Evolutionary conservation across 805 yeast genomes (phyloP).

Genomic region (Starmerella stellata): DNA sequence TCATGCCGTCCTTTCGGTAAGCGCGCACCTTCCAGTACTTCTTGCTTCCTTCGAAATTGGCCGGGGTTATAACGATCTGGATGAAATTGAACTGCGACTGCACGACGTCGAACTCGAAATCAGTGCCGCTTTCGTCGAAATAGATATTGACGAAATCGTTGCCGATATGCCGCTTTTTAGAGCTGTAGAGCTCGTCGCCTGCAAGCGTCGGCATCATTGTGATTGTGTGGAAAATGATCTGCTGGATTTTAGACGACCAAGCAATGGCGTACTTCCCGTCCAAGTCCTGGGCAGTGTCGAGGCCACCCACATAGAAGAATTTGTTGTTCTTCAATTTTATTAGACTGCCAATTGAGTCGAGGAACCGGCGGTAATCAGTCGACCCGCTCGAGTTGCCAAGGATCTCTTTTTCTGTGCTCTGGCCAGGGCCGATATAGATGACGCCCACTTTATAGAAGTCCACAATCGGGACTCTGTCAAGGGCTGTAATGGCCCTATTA

Average conservation of each 20-base stretch:
- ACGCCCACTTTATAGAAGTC: slow-evolving; percentile 66
- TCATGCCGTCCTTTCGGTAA: slow-evolving; percentile 49
- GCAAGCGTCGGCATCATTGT: slow-evolving; percentile 53
- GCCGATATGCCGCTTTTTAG: slow-evolving; percentile 73
- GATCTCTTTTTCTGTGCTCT: slow-evolving; percentile 43
- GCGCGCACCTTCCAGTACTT: slow-evolving; percentile 40
- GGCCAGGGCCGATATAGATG: slow-evolving; percentile 54
- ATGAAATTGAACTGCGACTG: slow-evolving; percentile 69
- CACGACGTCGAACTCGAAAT: slow-evolving; percentile 52
- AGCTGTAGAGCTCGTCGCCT: slow-evolving; percentile 30
- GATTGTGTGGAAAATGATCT: slow-evolving; percentile 58
- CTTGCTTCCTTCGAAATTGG: slow-evolving; percentile 8
- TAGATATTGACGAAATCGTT: slow-evolving; percentile 66
- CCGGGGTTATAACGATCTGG: slow-evolving; percentile 58
- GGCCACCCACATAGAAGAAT: slow-evolving; percentile 53
- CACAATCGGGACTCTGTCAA: slow-evolving; percentile 63
- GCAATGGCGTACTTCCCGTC: slow-evolving; percentile 64
- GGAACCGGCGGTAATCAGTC: slow-evolving; percentile 37
- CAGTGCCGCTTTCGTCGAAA: slow-evolving; percentile 55
- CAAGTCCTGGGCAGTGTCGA: slow-evolving; percentile 46
- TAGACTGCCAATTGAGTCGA: slow-evolving; percentile 40
- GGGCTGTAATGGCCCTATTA: slow-evolving; percentile 36
- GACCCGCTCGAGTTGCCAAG: slow-evolving; percentile 50
- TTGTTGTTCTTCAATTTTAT: slow-evolving; percentile 39
- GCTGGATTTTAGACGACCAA: slow-evolving; percentile 55